Base-by-base conservation (phyloP, 2,329 filamentous ascomycete genomes). In the Stemphylium vesicarium region DNA sequence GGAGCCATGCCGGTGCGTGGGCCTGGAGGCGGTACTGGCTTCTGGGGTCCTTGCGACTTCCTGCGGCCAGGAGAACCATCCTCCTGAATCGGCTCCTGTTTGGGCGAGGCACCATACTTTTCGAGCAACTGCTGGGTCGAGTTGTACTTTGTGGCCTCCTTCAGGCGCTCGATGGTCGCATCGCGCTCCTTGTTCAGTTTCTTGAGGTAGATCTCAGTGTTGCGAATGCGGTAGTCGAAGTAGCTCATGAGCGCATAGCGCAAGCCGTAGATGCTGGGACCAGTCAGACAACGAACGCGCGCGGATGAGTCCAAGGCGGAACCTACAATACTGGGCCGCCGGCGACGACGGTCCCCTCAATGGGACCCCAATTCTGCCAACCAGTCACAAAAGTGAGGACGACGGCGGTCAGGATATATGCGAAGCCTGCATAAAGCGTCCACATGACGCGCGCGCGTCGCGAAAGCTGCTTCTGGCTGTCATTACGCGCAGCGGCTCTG, bases 61-160 rank as follows among this genome's bases (percentile, higher is more conserved):
- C 60, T 76, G 66, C 50, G 67, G 16, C 56, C 59, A 16, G 68
- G 50, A 4, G 67, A 60, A 5, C 63, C 41, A 5, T 55, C 78
- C 7, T 53, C 36, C 5, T 54, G 51, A 9, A 43, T 32, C 63
- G 69, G 80, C 78, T 66, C 82, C 78, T 58, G 67, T 57, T 68
- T 77, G 58, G 76, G 61, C 42, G 88, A 85, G 16, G 82, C 80
- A 9, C 92, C 93, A 74, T 99, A 99, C 69, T 98, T 99, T 69
- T 98, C 91, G 10, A 99, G 84, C 56, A 99, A 78, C 72, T 97
- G 87, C 69, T 96, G 86, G 1, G 95, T 99, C 29, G 93, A 95
- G 76, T 98, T 91, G 79, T 97, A 99, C 75, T 91, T 96, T 31
- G 95, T 99, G 22, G 93, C 93, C 54, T 89, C 88, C 78, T 99